phyloP scores from a whole-genome alignment of 2,329 filamentous ascomycete genomes.

The Cladophialophora chaetospira region DNA sequence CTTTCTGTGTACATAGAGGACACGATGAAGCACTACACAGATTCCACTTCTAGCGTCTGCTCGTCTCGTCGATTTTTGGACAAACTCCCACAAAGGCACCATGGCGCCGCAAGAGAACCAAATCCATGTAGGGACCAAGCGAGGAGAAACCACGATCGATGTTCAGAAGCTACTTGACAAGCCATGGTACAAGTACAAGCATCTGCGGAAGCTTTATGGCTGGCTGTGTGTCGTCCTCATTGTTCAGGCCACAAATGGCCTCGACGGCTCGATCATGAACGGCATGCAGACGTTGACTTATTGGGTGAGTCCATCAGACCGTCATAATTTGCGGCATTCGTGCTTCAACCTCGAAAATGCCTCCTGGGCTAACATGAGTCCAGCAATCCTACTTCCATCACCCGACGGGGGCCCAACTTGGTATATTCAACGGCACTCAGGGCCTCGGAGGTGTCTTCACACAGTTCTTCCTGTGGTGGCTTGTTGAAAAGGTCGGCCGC shows the following conservation, averaged over 20 bases:
- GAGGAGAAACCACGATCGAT: slow-evolving; percentile 19
- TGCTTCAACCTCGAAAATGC: too few relatives aligned
- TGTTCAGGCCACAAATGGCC: slow-evolving; percentile 15
- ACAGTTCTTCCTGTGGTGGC: slow-evolving; percentile 21
- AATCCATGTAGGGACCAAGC: slow-evolving; percentile 13
- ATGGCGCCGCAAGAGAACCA: slow-evolving; percentile 17
- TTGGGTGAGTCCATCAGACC: slow-evolving; percentile 7
- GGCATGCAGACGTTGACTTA: slow-evolving; percentile 34
- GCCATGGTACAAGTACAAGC: slow-evolving; percentile 22
- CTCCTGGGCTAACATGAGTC: slow-evolving; percentile 12
- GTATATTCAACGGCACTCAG: slow-evolving; percentile 19
- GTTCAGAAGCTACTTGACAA: slow-evolving; percentile 19
- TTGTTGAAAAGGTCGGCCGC: slow-evolving; percentile 18
- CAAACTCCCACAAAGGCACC: background rate
- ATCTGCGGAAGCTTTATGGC: slow-evolving; percentile 16
- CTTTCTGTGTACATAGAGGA: background rate
- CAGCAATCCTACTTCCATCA: slow-evolving; percentile 35
- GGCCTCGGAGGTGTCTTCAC: slow-evolving; percentile 17
- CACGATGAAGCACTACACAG: background rate
- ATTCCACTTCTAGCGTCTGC: background rate
- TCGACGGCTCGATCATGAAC: slow-evolving; percentile 34
- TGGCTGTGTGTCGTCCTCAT: slow-evolving; percentile 22
- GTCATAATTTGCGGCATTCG: background rate
- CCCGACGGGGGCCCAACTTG: slow-evolving; percentile 27
- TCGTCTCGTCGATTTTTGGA: background rate